phyloP scores from a whole-genome alignment of 805 yeast genomes.

The Kodamaea jinghongensis region DNA sequence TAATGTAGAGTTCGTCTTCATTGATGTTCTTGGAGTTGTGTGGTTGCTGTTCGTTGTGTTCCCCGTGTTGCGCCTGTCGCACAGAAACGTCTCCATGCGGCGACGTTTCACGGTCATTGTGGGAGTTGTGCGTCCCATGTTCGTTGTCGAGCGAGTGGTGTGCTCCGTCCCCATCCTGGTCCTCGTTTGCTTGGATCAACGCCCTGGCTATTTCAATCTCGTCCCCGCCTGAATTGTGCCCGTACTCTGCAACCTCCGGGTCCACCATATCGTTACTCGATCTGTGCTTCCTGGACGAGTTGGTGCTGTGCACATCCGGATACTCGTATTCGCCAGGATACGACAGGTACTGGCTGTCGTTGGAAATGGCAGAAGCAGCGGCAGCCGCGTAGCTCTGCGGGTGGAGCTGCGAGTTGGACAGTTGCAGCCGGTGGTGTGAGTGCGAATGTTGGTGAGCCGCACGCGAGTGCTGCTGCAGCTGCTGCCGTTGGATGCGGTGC shows the following conservation, averaged over 20 bases:
- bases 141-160: background rate
- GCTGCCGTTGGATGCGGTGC: slow-evolving; percentile 19
- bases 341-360: slow-evolving; percentile 18
- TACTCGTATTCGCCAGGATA: slow-evolving; percentile 16
- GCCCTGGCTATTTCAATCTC: slow-evolving; percentile 69
- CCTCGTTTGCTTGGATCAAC: slow-evolving; percentile 56
- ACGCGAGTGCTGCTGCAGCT: slow-evolving; percentile 10
- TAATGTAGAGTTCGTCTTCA: too few relatives aligned
- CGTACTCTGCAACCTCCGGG: slow-evolving; percentile 55
- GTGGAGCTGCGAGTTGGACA: slow-evolving; percentile 12
- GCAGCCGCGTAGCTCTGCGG: slow-evolving; percentile 31
- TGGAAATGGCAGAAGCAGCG: slow-evolving; percentile 31
- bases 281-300: slow-evolving; percentile 10
- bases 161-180: slow-evolving; percentile 14
- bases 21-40: background rate
- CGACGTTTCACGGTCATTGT: too few relatives aligned
- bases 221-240: slow-evolving; percentile 37
- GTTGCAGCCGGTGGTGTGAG: slow-evolving; percentile 16
- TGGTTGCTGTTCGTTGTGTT: background rate
- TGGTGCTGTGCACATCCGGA: slow-evolving; percentile 10
- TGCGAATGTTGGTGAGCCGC: slow-evolving; percentile 9
- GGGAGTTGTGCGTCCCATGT: background rate
- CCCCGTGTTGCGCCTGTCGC: slow-evolving; percentile 1
- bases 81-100: background rate
- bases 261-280: slow-evolving; percentile 44